Base-by-base conservation (phyloP, 1,284 basidiomycete species). In the Leucoagaricus sp. region DNA sequence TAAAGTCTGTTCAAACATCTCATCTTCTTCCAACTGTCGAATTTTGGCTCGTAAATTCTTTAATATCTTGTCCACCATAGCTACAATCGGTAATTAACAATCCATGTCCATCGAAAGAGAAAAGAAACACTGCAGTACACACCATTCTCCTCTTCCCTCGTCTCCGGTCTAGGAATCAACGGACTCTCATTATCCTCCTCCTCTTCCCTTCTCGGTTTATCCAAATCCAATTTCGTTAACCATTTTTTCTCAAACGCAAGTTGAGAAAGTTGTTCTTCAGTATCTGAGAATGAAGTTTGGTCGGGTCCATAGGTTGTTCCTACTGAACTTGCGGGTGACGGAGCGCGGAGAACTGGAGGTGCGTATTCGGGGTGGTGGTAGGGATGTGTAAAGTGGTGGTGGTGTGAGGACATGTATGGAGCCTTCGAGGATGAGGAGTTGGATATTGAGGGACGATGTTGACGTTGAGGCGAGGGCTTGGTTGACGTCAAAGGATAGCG, bases 311-410 rank as follows among this genome's bases (percentile, higher is more conserved):
- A 86, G 7, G 79, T 73, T 28, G 86, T 88, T 51, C 85, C 87
- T 41, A 91, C 78, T 5, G 88, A 88, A 60, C 85, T 87, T 13
- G 85, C 81, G 17, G 88, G 88, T 2, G 88, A 90, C 1, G 86
- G 79, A 4, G 82, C 78, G 19, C 87, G 84, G 25, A 55, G 55
- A 34, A 88, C 77, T 8, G 87, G 86, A 5, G 83, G 77, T 17
- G 83, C 84, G 62, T 90, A 90, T 61, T 80, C 81, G 21, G 80
- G 72, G 50, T 71, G 67, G 55, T 70, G 71, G 19, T 81, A 80
- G 17, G 79, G 72, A 53, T 71, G 67, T 49, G 68, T 69, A 15
- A 63, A 64, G 50, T 69, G 63, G 9, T 29, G 64, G 46, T 69
- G 63, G 9, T 29, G 64, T 45, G 42, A 61, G 44, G 55, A 55